Evolutionary conservation across 2,329 filamentous ascomycete genomes (phyloP).

Genomic region (Claviceps arundinis): DNA sequence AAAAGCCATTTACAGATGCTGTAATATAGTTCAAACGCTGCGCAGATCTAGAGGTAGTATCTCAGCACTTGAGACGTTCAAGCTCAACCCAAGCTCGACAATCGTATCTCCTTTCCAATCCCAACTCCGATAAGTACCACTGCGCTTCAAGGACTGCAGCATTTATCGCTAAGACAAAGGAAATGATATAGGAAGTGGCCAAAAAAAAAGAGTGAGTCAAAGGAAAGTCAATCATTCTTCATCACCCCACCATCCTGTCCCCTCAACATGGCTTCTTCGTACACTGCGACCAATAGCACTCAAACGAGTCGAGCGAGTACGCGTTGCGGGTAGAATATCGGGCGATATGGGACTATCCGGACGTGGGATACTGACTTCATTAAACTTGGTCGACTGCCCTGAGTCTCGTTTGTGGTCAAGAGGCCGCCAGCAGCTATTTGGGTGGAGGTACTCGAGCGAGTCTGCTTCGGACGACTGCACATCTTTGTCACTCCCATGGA

Average conservation of each 20-base stretch:
- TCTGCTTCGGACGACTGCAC: conserved; percentile 7
- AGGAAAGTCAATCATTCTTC: conserved; percentile 14
- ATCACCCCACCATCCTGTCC: conserved; percentile 27
- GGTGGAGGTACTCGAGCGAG: conserved; percentile 5
- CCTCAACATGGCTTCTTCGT: conserved; percentile 11
- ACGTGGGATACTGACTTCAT: conserved; percentile 20
- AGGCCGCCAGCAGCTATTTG: conserved; percentile 1
- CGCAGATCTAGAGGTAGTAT: background rate
- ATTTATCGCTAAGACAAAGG: too few species aligned
- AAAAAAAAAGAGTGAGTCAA: background rate
- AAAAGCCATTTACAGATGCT: background rate
- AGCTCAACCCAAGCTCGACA: background rate
- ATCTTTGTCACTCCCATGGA: background rate
- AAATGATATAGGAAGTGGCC: too few species aligned
- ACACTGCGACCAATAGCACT: conserved; percentile 18
- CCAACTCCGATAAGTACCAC: background rate
- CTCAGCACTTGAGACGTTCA: conserved; percentile 2
- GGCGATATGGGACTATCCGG: conserved; percentile 29
- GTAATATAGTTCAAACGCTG: background rate
- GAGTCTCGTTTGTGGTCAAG: background rate
- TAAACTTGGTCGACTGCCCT: conserved; percentile 1
- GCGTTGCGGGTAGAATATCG: conserved; percentile 16
- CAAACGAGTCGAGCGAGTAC: conserved; percentile 25
- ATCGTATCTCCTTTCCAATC: background rate
- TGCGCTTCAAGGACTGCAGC: too few species aligned